Base-by-base conservation (phyloP, 1,284 basidiomycete genomes). In the Boletellus deceptivus region DNA sequence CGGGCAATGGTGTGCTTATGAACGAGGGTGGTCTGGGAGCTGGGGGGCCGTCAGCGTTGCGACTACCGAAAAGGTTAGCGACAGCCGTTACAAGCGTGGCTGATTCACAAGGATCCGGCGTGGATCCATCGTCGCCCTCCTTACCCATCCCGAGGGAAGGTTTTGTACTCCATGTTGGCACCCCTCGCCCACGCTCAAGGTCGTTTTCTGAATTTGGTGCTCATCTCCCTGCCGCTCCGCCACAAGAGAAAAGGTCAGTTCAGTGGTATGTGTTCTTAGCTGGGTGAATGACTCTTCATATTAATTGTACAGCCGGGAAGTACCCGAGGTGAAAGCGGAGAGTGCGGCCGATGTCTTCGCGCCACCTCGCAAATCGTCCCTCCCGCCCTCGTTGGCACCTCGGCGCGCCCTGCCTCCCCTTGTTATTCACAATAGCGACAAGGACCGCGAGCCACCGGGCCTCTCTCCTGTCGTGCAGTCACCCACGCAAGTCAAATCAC, bases 161-260 rank as follows among this genome's bases (percentile, higher is more conserved):
- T 49, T 88, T 89, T 58, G 75, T 79, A 47, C 86, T 86, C 0
- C 75, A 76, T 52, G 72, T 71, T 5, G 71, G 73, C 6, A 72
- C 72, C 7, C 59, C 72, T 10, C 70, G 88, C 7, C 87, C 86
- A 2, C 71, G 87, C 18, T 89, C 86, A 18, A 70, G 85, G 58
- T 89, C 86, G 52, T 90, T 90, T 61, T 89, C 86, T 20, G 82
- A 78, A 2, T 83, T 88, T 61, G 78, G 80, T 7, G 56, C 54
- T 2, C 44, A 41, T 10, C 43, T 47, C 1, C 43, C 47, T 46
- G 20, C 16, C 7, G 24, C 43, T 16, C 2, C 11, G 22, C 37
- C 39, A 20, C 53, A 39, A 10, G 48, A 53, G n/a, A 52, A n/a
- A 31, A 65, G 67, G 66, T 66, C 4, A 29, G 62, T 54, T 11